phyloP scores from a whole-genome alignment of 441 rosid genomes.

The Pelargonium cotyledonis region DNA sequence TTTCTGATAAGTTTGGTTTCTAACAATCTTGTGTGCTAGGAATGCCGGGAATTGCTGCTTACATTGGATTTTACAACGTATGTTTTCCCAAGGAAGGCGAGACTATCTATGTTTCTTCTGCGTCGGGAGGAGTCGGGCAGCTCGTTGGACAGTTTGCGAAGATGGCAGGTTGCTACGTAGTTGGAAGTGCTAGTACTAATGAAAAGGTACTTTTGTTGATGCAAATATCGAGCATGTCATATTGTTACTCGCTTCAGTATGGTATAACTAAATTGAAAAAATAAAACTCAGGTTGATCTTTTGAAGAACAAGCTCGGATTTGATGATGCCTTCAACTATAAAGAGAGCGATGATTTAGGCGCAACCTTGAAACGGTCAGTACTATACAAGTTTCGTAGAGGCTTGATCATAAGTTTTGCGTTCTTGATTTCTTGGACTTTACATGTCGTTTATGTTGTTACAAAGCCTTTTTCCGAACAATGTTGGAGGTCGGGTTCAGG shows the following conservation, averaged over 20 bases:
- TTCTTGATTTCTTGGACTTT: too few species aligned
- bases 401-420: too few species aligned
- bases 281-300: slow-evolving; percentile 10
- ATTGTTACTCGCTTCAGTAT: background rate
- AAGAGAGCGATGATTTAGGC: slow-evolving; percentile 3
- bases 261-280: background rate
- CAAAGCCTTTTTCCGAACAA: too few species aligned
- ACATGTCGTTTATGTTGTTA: too few species aligned
- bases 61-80: slow-evolving; percentile 14
- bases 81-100: slow-evolving; percentile 18
- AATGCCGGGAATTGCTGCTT: slow-evolving; percentile 5
- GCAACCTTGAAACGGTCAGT: slow-evolving; percentile 15
- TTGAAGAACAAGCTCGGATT: slow-evolving; percentile 11
- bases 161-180: slow-evolving; percentile 9
- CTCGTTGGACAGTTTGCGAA: slow-evolving; percentile 17
- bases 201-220: slow-evolving; percentile 11
- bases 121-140: slow-evolving; percentile 17
- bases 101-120: slow-evolving; percentile 7
- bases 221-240: too few species aligned
- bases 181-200: slow-evolving; percentile 13
- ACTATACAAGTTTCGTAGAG: too few species aligned
- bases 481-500: too few species aligned
- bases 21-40: slow-evolving; percentile 2
- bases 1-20: background rate
- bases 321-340: slow-evolving; percentile 16